Evolutionary conservation across 2,329 filamentous ascomycete species (phyloP), one percentile per base, ranked within the genome.

Genomic region (Epichloe uncinata): DNA sequence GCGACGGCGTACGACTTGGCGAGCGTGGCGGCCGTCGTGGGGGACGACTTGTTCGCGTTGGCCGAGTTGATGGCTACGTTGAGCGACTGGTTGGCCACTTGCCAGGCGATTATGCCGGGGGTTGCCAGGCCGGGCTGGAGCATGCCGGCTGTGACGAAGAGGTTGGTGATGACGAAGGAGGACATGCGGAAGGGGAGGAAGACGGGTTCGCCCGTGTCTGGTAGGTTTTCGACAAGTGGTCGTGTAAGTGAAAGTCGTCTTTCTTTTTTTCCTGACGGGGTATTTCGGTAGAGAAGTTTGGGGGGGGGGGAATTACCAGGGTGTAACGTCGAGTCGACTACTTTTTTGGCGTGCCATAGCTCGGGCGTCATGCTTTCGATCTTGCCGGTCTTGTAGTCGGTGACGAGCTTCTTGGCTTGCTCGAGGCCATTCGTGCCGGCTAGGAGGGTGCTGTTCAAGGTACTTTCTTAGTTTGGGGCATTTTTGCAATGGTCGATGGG

Each of bases 151-250:
- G 93, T 98, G 53, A 97, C 91, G 51, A 97, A 75, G 65, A 98
- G 71, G 69, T 98, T 98, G 56, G 90, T 90, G 50, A 97, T 69
- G 49, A 95, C 89, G 65, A 93, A 98, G 69, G 79, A 86, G 47
- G 91, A 97, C 93, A 98, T 98, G 65, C 93, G 87, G 66, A 97
- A 97, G 18, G 93, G 93, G 16, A 98, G 77, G 60, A 97, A 80
- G 55, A 98, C 90, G 45, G 91, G 84, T 65, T 90, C 75, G 57
- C 93, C 93, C 16, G 90, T 97, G 68, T 98, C 93, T 94, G 26
- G n/a, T 15, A 16, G 36, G 16, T 20, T 44, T 20, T 30, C 13
- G 12, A n/a, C 4, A 18, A 12, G 12, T 13, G 18, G 18, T 4
- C 18, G 33, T 35, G 42, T 45, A 16, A 45, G 42, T 18, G 42